Conservation (phyloP, 495 filamentous ascomycete genomes). For the Stereocaulon alpinum region DNA sequence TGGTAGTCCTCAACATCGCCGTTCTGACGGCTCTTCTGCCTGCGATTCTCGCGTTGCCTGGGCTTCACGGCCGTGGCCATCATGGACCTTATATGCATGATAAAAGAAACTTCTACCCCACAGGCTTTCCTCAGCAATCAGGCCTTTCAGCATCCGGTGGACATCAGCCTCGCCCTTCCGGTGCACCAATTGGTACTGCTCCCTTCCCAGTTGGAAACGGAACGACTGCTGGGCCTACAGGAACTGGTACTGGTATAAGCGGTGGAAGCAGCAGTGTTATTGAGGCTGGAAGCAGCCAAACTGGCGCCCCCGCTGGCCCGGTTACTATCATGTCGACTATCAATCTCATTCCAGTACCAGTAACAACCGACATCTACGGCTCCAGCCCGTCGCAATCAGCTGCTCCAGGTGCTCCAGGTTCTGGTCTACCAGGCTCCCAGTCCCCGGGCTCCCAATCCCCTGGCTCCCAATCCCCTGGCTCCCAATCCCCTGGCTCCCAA, state of each 20-base stretch:
- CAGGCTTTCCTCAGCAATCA: conserved; percentile 6
- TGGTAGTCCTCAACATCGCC: conserved; percentile 19
- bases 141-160: conserved; percentile 1
- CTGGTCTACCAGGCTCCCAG: neutral
- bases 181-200: conserved; percentile 5
- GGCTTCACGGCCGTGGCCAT: conserved; percentile 10
- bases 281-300: too few relatives aligned
- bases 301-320: neutral
- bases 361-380: neutral
- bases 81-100: conserved; percentile 5
- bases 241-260: neutral
- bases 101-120: neutral
- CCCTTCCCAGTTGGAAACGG: conserved; percentile 14
- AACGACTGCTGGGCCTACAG: conserved; percentile 8
- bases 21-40: conserved; percentile 18
- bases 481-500: neutral
- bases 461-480: neutral
- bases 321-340: conserved; percentile 19
- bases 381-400: neutral
- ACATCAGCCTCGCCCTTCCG: neutral
- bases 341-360: conserved; percentile 13
- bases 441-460: neutral
- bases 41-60: conserved; percentile 19
- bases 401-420: conserved; percentile 1
- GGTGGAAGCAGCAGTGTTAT: neutral